Conservation (phyloP, 176 grass and related monocot species). For the Bolboschoenus planiculmis region DNA sequence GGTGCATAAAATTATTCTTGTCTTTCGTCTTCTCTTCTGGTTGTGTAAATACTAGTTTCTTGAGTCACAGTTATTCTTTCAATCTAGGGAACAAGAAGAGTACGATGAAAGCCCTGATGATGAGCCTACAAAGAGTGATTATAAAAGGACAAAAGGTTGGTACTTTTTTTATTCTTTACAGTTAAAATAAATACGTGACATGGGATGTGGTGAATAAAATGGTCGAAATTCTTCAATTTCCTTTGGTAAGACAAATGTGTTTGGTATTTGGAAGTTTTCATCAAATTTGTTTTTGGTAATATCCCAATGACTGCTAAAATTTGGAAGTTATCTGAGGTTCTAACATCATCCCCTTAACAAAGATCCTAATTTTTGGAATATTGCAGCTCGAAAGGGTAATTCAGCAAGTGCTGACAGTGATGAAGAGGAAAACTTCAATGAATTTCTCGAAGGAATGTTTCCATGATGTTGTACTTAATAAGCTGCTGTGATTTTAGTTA, state of each 20-base stretch:
- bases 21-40: background rate
- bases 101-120: slow-evolving; percentile 28
- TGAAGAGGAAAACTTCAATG: slow-evolving; percentile 55
- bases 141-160: slow-evolving; percentile 57
- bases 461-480: slow-evolving; percentile 29
- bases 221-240: background rate
- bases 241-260: background rate
- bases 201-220: background rate
- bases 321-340: background rate
- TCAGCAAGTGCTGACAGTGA: slow-evolving; percentile 4
- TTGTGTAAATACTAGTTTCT: background rate
- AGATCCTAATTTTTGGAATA: background rate
- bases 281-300: background rate
- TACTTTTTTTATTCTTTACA: background rate
- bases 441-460: slow-evolving; percentile 81
- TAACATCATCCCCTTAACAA: background rate
- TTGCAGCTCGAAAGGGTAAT: slow-evolving; percentile 30
- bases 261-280: slow-evolving; percentile 7
- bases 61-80: slow-evolving; percentile 18
- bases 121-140: slow-evolving; percentile 23
- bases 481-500: background rate
- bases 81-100: slow-evolving; percentile 42
- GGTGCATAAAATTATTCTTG: slow-evolving; percentile 25
- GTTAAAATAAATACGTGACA: background rate
- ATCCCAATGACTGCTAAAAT: background rate